Evolutionary conservation across 768 basidiomycete species (phyloP).

Genomic region (Stropharia rugosoannulata): DNA sequence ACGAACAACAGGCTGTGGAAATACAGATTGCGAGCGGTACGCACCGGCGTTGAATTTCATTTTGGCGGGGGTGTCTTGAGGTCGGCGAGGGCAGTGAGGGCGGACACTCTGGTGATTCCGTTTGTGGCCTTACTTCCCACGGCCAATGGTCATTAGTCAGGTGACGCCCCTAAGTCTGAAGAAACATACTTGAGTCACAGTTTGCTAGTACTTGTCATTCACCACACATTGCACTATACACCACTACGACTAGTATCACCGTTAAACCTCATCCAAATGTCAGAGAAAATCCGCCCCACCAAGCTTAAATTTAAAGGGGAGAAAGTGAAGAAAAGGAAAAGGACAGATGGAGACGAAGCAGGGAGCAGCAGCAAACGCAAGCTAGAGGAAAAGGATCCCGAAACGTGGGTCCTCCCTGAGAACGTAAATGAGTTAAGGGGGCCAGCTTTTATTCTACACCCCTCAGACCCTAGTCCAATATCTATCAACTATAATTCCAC

Average conservation of each 20-base stretch:
- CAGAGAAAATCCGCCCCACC: slow-evolving; percentile 54
- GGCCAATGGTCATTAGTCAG: slow-evolving; percentile 26
- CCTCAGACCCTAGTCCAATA: slow-evolving; percentile 76
- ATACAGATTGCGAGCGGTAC: slow-evolving; percentile 34
- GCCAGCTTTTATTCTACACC: slow-evolving; percentile 84
- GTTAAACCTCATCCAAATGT: slow-evolving; percentile 19
- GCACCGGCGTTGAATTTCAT: slow-evolving; percentile 86
- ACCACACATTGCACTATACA: no score
- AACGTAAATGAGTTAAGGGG: slow-evolving; percentile 74
- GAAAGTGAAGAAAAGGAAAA: slow-evolving; percentile 80
- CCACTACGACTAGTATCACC: slow-evolving; percentile 4
- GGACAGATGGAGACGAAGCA: slow-evolving; percentile 51
- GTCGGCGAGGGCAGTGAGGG: slow-evolving; percentile 54
- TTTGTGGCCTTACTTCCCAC: slow-evolving; percentile 33
- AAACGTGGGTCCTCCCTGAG: slow-evolving; percentile 80
- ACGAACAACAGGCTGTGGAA: slow-evolving; percentile 18
- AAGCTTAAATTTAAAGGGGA: slow-evolving; percentile 92
- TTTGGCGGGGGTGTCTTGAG: slow-evolving; percentile 55
- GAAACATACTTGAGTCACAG: no score
- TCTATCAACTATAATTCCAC: slow-evolving; percentile 79
- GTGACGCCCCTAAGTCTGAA: slow-evolving; percentile 28
- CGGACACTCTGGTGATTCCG: slow-evolving; percentile 24
- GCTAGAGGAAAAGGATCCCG: slow-evolving; percentile 62
- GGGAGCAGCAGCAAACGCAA: slow-evolving; percentile 48
- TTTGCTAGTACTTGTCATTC: no score